Evolutionary conservation across 495 filamentous ascomycete species (phyloP), one percentile per base, ranked within the genome.

Genomic region (Sphaerosporella brunnea): DNA sequence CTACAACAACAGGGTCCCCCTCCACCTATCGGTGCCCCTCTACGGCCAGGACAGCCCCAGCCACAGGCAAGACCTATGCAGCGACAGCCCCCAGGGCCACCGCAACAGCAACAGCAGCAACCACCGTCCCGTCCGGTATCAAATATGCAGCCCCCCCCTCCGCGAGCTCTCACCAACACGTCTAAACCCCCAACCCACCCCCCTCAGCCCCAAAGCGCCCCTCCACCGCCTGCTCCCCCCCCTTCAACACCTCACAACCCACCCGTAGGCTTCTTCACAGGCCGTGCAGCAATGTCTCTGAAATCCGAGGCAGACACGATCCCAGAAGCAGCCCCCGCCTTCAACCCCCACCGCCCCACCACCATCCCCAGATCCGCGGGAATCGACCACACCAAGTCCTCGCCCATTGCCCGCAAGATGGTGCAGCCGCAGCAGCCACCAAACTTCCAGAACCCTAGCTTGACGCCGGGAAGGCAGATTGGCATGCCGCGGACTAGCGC

Each of bases 361-460:
- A 51, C 53, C 37, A 57, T 61, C 21, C 58, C 58, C 34, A 45
- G 58, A 18, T 58, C 58, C 15, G 42, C 49, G n/a, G 58, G 58
- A 15, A 58, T 61, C 20, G 58, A 61, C 39, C 53, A 61, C 23
- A 51, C 48, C n/a, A 61, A 57, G 23, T 61, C 58, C 8, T 61
- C 58, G 4, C 58, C 58, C 8, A 42, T 61, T 5, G 51, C 53
- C 25, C 42, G 54, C 41, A 61, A 60, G 26, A 39, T 49, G 2
- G 30, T 57, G 16, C 21, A 32, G 39, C 47, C 37, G 48, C 44
- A 2, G 39, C 41, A 40, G 35, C 52, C 53, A 8, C 44, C 50
- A n/a, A 61, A 60, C 25, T 56, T 60, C 35, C 58, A 60, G 24
- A 56, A 53, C 11, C 56, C 56, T 16, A 51, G 55, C 19, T 37